A percentile compares a stretch with the other conserved stretches of the same genome.
Conservation (phyloP, 371 early-diverging fungal species). For the Apophysomyces ossiformis region DNA sequence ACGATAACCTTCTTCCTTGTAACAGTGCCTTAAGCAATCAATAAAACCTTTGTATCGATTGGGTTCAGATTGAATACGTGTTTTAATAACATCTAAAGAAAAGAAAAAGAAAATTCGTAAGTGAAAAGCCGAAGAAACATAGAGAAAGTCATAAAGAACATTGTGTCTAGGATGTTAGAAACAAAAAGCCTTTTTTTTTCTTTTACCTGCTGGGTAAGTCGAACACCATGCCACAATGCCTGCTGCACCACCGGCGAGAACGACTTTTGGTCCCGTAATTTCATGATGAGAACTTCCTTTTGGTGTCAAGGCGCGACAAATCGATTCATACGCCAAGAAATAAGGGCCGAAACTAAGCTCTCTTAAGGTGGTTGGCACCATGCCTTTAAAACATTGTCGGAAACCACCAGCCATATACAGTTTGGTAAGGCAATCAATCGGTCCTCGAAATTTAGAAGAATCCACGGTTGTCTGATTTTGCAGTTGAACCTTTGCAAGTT, state of each 20-base stretch:
- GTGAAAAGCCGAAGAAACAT: not conserved
- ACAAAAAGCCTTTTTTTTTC: too few species aligned
- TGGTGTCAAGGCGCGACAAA: constrained; percentile 49
- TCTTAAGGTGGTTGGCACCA: constrained; percentile 65
- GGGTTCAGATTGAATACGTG: constrained; percentile 71
- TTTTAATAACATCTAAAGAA: constrained; percentile 78
- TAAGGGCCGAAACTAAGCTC: constrained; percentile 84
- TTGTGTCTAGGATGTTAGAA: too few species aligned
- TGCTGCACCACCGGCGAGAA: constrained; percentile 77
- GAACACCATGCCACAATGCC: constrained; percentile 81
- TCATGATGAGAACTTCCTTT: constrained; percentile 33
- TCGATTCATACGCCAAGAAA: constrained; percentile 73
- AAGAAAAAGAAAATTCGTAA: not conserved
- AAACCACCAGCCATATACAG: constrained; percentile 63
- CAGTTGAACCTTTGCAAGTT: constrained; percentile 67
- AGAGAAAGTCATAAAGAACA: too few species aligned
- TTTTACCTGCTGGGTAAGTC: constrained; percentile 73
- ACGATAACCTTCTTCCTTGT: constrained; percentile 63
- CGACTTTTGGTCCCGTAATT: constrained; percentile 56
- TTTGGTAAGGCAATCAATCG: constrained; percentile 64
- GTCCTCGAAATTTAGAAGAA: constrained; percentile 44
- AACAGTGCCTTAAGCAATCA: constrained; percentile 57
- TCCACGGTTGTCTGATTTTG: constrained; percentile 53
- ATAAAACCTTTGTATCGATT: constrained; percentile 59
- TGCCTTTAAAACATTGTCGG: constrained; percentile 68